Base-by-base conservation (phyloP, 345 rosid species). In the Adansonia digitata region DNA sequence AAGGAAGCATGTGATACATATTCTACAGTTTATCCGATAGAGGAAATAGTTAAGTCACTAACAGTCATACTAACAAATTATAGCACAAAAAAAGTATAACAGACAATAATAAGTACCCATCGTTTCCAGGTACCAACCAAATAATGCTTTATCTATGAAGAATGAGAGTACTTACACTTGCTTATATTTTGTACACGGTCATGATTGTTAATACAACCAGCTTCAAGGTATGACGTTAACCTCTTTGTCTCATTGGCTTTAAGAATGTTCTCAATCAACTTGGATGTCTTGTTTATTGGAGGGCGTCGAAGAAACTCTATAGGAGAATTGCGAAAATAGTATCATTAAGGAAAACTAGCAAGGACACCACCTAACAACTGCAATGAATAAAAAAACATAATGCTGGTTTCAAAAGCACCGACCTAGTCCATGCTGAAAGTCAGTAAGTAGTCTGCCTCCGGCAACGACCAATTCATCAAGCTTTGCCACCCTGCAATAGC, bases 231-330 rank as follows among this genome's bases (percentile, higher is more conserved):
- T 2, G 35, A 57, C 35, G 11, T 57, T 27, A 57, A 57, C 35
- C 63, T 57, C 63, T 57, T 57, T 13, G 63, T 57, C 27, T 13
- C 63, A 57, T 57, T 57, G 63, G 37, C 63, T 57, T 57, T 57
- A 57, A 57, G 63, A 57, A 57, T 27, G 63, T 27, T 57, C 63
- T 57, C 63, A 13, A 27, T 57, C 63, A 57, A 27, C 37, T 57
- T 57, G 63, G 63, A 57, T 2, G 63, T 4, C 35, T 57, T 29
- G 35, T 27, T 26, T 12, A 57, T 57, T 57, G 63, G 63, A 57
- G 63, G 63, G n/a, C 63, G 37, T 29, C 37, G 37, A 27, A 57
- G 63, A 57, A 57, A 57, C 63, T 57, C 63, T 57, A 35, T 11
- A 57, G 27, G 63, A 27, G 15, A 57, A 57, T 26, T 27, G 18